Evolutionary conservation across 768 basidiomycete species (phyloP), one percentile per base, ranked within the genome.

Genomic region (Termitomyces sp.): DNA sequence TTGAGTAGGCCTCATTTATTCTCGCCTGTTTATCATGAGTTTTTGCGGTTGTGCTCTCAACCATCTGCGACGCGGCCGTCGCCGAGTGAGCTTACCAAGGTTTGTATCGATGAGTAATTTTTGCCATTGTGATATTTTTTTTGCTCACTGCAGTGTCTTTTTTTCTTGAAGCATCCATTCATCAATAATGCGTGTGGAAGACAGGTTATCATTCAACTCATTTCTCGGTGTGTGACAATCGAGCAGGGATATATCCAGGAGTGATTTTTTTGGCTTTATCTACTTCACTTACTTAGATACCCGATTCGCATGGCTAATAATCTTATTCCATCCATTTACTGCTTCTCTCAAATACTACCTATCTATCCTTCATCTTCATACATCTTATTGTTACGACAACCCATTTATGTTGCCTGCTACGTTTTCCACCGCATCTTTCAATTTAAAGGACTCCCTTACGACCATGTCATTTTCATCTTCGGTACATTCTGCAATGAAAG

Each of bases 401-500:
- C 75, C 80, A 66, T 74, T 73, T 69, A 83, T 79, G 63, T 77
- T 86, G 11, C 90, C 90, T 59, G 86, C 86, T 62, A 87, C 78
- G 61, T 73, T 79, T 72, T 92, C 89, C 48, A 91, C 84, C 3
- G 83, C 82, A 70, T 79, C 73, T 70, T 88, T 92, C 70, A 92
- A 74, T 62, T 70, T 78, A 61, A 85, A 81, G 18, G 87, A 82
- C 63, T 85, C 85, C 57, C 75, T 78, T 4, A 92, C 88, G 16
- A 95, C 91, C 57, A 78, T 78, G 61, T 92, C 90, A 67, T 93
- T 87, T 62, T 94, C 94, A 66, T 96, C 93, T 71, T 94, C 92
- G 4, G 84, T 82, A 66, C 86, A 90, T 70, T 96, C 94, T 4
- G 85, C 85, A 54, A 96, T 86, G 73, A 96, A 94, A 28, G 90